Evolutionary conservation across 371 early-diverging fungal genomes (phyloP), one percentile per base, ranked within the genome.

Genomic region (Apophysomyces trapeziformis): DNA sequence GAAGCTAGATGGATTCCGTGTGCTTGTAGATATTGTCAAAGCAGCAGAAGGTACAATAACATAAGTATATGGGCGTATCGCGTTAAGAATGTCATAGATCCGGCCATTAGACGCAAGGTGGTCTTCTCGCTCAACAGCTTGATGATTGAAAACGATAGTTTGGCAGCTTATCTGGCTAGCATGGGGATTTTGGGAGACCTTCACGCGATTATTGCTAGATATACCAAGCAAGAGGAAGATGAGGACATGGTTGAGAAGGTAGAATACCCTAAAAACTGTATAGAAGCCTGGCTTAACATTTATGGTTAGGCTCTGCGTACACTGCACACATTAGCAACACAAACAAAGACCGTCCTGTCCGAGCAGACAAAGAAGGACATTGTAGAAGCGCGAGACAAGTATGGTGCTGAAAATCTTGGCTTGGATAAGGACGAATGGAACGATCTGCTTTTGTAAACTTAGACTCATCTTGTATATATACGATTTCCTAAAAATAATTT

Each of bases 241-340:
- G 86, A 86, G 46, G 93, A 92, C 74, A 71, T 90, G 68, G 76
- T 86, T 3, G 91, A 92, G 65, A 92, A 91, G 81, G 87, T 83
- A 38, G 2, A 41, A 43, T 8, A 21, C 50, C 36, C 32, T 26
- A 26, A 26, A 21, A 26, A 26, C 32, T 26, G 2, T 26, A 26
- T 26, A 26, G 32, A 26, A 26, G 32, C 32, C 1, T 26, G 32
- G 32, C 32, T 26, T 26, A 26, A 26, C 32, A 26, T 2, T 36
- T 73, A 43, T 65, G 72, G 58, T 67, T 16, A 68, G 74, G 60
- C 62, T n/a, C 64, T 79, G 57, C 83, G 74, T 41, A 79, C 74
- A 41, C 71, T 74, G 54, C 82, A 75, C 44, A 85, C 72, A 14
- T 64, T 73, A 38, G 65, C 62, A 38, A 68, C 39, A 35, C 82